Evolutionary conservation across 371 early-diverging fungal genomes (phyloP).

Genomic region (Circinella umbellata): DNA sequence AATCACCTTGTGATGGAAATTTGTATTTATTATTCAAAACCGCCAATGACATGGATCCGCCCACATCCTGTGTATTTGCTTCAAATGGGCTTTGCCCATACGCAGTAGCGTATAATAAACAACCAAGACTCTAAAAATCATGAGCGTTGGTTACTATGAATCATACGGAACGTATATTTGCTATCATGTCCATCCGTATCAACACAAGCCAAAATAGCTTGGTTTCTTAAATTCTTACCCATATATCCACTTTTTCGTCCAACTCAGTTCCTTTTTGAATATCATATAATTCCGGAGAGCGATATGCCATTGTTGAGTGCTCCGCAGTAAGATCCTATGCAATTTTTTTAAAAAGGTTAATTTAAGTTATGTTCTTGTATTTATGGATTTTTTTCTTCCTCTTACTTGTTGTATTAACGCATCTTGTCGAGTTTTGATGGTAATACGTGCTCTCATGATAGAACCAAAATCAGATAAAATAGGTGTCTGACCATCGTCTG

Average conservation of each 20-base stretch:
- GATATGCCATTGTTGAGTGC: conserved; percentile 71
- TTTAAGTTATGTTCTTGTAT: background rate
- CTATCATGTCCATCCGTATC: too few relatives aligned
- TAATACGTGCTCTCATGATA: conserved; percentile 58
- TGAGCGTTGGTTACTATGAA: background rate
- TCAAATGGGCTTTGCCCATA: conserved; percentile 77
- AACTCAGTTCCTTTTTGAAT: conserved; percentile 64
- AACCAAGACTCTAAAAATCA: conserved; percentile 56
- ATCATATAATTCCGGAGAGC: conserved; percentile 83
- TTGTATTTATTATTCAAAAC: conserved; percentile 65
- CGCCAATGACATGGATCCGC: conserved; percentile 74
- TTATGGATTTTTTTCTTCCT: too few relatives aligned
- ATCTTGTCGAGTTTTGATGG: conserved; percentile 58
- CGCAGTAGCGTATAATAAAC: conserved; percentile 74
- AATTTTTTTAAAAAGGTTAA: too few relatives aligned
- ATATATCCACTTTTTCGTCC: conserved; percentile 79
- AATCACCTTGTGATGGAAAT: conserved; percentile 49
- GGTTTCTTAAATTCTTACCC: conserved; percentile 46
- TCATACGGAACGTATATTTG: too few relatives aligned
- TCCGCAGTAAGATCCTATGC: conserved; percentile 49
- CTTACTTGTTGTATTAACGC: conserved; percentile 65
- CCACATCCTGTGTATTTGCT: conserved; percentile 65
- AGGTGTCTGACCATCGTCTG: conserved; percentile 68
- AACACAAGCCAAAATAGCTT: background rate
- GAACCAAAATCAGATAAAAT: conserved; percentile 80